Evolutionary conservation across 179 eudicot species (phyloP), one percentile per base, ranked within the genome.

Genomic region (Pouteria campechiana): DNA sequence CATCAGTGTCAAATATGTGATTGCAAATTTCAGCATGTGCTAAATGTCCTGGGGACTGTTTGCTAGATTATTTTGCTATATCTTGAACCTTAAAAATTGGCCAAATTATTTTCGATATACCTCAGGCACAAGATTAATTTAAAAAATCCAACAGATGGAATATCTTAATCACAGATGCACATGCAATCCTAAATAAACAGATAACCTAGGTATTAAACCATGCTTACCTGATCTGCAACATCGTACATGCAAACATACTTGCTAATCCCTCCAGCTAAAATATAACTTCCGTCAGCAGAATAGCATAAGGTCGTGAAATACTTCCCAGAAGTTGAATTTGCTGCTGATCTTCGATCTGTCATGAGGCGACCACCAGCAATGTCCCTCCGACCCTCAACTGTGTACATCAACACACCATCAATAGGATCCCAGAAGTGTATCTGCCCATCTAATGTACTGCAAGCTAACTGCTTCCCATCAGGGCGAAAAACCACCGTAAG

Each of bases 351-450:
- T 21, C 97, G 93, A 60, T 89, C 95, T 38, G 86, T 85, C 93
- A 74, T 74, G 63, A 89, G 67, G 35, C 95, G 81, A 5, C 95
- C 97, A 39, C 95, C 95, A 33, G 95, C 79, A 67, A 89, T 79
- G 55, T 90, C 98, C 65, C 98, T 74, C 52, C 90, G 94, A 12
- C 96, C 96, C 63, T 90, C 98, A 53, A 90, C 82, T 21, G 98
- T 70, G 67, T 59, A 73, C 96, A 81, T 86, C 41, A 82, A 61
- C 27, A 64, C 3, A 12, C 96, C 96, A 28, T 86, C 78, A 47
- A 90, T 59, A 17, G 98, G 90, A 60, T 90, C 98, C 95, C 95
- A 90, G 61, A 90, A 90, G 76, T 76, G 79, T 44, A 90, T 90
- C 58, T 65, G 74, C 22, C 98, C 96, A 58, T 90, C 98, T 46